Evolutionary conservation across 441 rosid genomes (phyloP), one percentile per base, ranked within the genome.

Genomic region (Populus trichocarpa): DNA sequence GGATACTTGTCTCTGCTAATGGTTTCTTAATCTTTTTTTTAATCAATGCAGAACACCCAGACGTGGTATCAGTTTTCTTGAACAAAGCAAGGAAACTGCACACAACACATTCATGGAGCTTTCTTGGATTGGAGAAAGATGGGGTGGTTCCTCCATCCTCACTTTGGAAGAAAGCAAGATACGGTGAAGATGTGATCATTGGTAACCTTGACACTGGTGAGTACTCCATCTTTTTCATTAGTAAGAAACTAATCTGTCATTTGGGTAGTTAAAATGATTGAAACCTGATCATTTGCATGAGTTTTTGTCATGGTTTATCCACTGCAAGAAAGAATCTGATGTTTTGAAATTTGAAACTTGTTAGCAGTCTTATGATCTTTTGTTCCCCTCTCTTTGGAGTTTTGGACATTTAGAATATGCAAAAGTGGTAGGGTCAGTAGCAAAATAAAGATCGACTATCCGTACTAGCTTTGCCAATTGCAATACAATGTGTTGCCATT

Each of bases 191-290:
- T 65, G 78, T 76, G 12, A 87, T 91, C 82, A 84, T 91, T 26
- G 96, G 79, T 25, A 90, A 86, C 79, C 84, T 93, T 18, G 97
- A 91, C 78, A 82, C 89, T 5, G 92, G 94, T 89, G 68, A 50
- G 50, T 68, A 2, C 22, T 50, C 2, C 8, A 20, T 36, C 12
- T 13, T 4, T 16, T 8, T 32, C 2, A 4, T 59, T 11, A 63
- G 1, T 6, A 28, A 30, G 10, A 28, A 10, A 13, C 18, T 33
- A 8, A 70, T 40, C 2, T 67, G 33, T 32, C 46, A 68, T 32
- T 65, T 14, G n/a, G 33, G 36, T 4, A 18, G 32, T 32, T 4
- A 30, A 68, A 68, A 68, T 68, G 38, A 32, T 20, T 30, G 18
- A 33, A 67, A 67, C 36, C 8, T 67, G 20, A 28, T 23, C 8